These are phyloP conservation scores for Phylloporus sp. DNA, from an alignment of 768 basidiomycete genomes.

Conservation along the genomic window DNA sequence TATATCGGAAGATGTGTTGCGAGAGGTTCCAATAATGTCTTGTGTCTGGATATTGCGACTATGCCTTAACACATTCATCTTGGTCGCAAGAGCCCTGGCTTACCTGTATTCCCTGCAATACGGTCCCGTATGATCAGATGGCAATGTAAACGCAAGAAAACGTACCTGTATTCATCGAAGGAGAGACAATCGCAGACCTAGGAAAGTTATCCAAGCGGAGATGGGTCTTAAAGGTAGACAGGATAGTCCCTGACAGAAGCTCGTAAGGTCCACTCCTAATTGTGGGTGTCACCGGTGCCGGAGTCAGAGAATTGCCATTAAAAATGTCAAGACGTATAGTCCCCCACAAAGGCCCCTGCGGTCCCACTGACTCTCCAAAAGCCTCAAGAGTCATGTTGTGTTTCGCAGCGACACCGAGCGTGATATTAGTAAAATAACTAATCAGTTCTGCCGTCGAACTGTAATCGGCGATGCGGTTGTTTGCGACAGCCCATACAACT, in stretches of 20 bases:
- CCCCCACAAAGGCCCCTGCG: slow-evolving; percentile 30
- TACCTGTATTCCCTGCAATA: slow-evolving; percentile 22
- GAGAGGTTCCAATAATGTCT: slow-evolving; percentile 44
- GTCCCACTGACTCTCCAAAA: slow-evolving; percentile 35
- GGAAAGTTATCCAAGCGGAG: slow-evolving; percentile 23
- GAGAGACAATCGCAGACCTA: slow-evolving; percentile 33
- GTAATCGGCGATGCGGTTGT: slow-evolving; percentile 34
- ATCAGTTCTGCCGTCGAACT: slow-evolving; percentile 18
- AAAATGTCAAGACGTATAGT: slow-evolving; percentile 36
- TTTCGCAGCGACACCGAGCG: slow-evolving; percentile 19
- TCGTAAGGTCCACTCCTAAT: slow-evolving; percentile 34
- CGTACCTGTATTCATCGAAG: slow-evolving; percentile 18
- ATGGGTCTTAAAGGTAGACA: slow-evolving; percentile 34
- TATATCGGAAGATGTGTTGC: slow-evolving; percentile 46
- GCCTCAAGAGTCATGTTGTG: slow-evolving; percentile 41
- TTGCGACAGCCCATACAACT: slow-evolving; percentile 32
- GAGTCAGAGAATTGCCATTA: slow-evolving; percentile 32
- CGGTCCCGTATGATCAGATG: background rate
- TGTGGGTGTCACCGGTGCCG: slow-evolving; percentile 43
- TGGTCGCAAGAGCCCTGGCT: slow-evolving; percentile 8
- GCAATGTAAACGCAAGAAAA: background rate
- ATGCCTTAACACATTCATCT: slow-evolving; percentile 17
- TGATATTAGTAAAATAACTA: slow-evolving; percentile 8
- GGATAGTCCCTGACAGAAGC: slow-evolving; percentile 44
- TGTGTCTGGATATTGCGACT: slow-evolving; percentile 33